Percentiles rank a stretch among this genome's conserved stretches.
These are phyloP conservation scores for Pseudocercospora musae DNA, from an alignment of 2,329 filamentous ascomycete species.

Conservation along the genomic window DNA sequence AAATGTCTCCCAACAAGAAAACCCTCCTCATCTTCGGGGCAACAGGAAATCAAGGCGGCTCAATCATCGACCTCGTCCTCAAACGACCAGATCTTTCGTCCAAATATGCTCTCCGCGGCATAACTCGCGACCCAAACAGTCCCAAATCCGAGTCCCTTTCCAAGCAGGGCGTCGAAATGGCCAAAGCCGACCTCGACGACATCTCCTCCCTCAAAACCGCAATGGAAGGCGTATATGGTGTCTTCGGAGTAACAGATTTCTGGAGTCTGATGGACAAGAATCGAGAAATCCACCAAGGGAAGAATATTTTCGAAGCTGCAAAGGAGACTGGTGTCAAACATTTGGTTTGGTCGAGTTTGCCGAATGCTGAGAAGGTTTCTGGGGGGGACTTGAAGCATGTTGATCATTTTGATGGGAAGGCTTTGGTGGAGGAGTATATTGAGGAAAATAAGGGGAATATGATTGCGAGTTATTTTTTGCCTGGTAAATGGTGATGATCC, in stretches of 20 bases:
- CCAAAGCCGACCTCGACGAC: slow-evolving; percentile 52
- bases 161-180: slow-evolving; percentile 50
- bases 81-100: slow-evolving; percentile 44
- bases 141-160: slow-evolving; percentile 46
- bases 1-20: slow-evolving; percentile 29
- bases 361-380: slow-evolving; percentile 30
- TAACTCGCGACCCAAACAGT: slow-evolving; percentile 52
- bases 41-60: slow-evolving; percentile 60
- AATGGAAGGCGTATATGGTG: slow-evolving; percentile 47
- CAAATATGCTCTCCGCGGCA: slow-evolving; percentile 52
- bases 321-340: slow-evolving; percentile 36
- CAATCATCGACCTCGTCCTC: slow-evolving; percentile 49
- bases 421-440: slow-evolving; percentile 35
- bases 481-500: slow-evolving; percentile 8
- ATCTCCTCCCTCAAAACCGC: slow-evolving; percentile 45
- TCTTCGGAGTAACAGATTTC: slow-evolving; percentile 54
- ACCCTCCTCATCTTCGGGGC: slow-evolving; percentile 58
- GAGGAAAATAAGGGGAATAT: slow-evolving; percentile 29
- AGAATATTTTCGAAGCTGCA: slow-evolving; percentile 34
- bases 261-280: slow-evolving; percentile 42
- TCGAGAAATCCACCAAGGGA: slow-evolving; percentile 34
- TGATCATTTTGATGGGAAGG: slow-evolving; percentile 41
- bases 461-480: slow-evolving; percentile 27
- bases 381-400: slow-evolving; percentile 33
- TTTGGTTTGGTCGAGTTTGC: slow-evolving; percentile 39